Conservation (phyloP, 2,329 filamentous ascomycete genomes). For the Shiraia bambusicola region DNA sequence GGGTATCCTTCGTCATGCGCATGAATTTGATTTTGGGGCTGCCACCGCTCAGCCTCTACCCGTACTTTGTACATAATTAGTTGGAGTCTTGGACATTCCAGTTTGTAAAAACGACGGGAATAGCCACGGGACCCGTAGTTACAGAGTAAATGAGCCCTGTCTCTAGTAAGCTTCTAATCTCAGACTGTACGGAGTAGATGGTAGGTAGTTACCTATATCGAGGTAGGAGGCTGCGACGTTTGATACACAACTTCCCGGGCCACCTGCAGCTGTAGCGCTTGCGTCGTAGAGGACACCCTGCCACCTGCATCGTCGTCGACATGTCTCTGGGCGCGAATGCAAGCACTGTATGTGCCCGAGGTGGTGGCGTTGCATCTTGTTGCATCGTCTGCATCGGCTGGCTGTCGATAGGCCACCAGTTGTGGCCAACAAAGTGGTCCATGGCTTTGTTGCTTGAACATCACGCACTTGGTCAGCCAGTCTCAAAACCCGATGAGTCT, state of each 20-base stretch:
- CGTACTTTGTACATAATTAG: too few relatives aligned
- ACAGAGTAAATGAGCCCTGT: slow-evolving; percentile 7
- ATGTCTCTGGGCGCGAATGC: slow-evolving; percentile 8
- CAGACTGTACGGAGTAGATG: too few relatives aligned
- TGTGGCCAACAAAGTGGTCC: slow-evolving; percentile 6
- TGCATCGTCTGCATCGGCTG: slow-evolving; percentile 11
- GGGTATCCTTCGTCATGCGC: slow-evolving; percentile 18
- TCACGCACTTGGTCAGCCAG: slow-evolving; percentile 6
- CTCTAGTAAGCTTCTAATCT: slow-evolving; percentile 4
- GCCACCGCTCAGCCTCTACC: slow-evolving; percentile 11
- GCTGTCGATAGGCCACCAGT: slow-evolving; percentile 8
- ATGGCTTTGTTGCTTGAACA: slow-evolving; percentile 12
- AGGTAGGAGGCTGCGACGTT: not conserved
- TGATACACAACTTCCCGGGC: not conserved
- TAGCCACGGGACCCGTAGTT: too few relatives aligned
- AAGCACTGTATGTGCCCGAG: slow-evolving; percentile 9
- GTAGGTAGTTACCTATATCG: too few relatives aligned
- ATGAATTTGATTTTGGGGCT: slow-evolving; percentile 22
- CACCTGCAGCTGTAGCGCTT: slow-evolving; percentile 12
- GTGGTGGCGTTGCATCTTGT: slow-evolving; percentile 12
- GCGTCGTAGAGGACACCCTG: slow-evolving; percentile 17
- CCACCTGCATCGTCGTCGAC: slow-evolving; percentile 15
- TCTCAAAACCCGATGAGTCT: slow-evolving; percentile 12
- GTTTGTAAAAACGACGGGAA: not conserved
- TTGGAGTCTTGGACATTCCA: too few relatives aligned